These are phyloP conservation scores for Pinus tabuliformis DNA, from an alignment of 75 land plant genomes.

Conservation along the genomic window DNA sequence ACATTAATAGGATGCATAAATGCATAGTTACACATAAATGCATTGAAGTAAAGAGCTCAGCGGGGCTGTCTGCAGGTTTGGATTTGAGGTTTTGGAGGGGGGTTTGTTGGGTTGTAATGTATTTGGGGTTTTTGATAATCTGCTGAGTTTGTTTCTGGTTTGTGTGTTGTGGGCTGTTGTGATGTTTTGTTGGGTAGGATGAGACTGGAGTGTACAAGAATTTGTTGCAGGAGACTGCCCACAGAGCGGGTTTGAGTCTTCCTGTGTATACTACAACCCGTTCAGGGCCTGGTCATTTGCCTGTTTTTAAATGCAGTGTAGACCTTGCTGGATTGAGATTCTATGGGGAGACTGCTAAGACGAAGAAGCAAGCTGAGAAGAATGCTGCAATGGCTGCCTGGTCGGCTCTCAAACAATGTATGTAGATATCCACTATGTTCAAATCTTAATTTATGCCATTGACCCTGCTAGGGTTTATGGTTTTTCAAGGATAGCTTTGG, in stretches of 20 bases:
- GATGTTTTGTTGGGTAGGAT: constrained; percentile 18
- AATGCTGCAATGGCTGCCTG: constrained; percentile 57
- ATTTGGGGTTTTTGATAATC: no score
- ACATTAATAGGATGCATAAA: no score
- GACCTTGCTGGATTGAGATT: constrained; percentile 47
- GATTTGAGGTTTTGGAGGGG: no score
- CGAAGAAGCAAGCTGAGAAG: constrained; percentile 51
- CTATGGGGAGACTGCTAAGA: constrained; percentile 35
- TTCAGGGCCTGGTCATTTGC: constrained; percentile 35
- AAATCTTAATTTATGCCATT: neutral
- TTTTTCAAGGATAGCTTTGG: no score
- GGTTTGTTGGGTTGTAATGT: no score
- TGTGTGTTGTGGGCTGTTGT: neutral
- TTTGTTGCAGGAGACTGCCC: constrained; percentile 45
- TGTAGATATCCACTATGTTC: neutral
- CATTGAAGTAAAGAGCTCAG: no score
- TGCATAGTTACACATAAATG: no score
- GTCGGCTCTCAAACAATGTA: constrained; percentile 32
- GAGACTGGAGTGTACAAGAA: constrained; percentile 52
- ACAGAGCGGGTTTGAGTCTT: constrained; percentile 35
- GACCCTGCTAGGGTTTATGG: no score
- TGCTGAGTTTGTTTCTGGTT: no score
- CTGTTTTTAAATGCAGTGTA: constrained; percentile 35
- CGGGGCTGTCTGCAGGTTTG: no score
- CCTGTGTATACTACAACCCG: constrained; percentile 34